phyloP scores from a whole-genome alignment of 2,329 filamentous ascomycete genomes.

The Aureobasidium sp. region DNA sequence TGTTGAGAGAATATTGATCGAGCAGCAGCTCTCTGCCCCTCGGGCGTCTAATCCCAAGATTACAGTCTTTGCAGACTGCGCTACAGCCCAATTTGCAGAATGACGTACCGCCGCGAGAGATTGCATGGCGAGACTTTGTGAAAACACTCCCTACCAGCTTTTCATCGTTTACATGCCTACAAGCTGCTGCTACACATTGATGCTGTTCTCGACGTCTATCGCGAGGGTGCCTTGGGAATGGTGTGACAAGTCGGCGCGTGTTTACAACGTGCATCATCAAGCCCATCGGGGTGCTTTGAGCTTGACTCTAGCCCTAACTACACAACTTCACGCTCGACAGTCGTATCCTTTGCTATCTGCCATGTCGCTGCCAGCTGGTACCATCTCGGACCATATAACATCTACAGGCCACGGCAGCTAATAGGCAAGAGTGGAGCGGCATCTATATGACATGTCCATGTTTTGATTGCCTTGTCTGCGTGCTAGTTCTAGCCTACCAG shows the following conservation, averaged over 20 bases:
- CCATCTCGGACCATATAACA: neutral
- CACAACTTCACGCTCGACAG: neutral
- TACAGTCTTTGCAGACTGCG: neutral
- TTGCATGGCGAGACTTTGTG: constrained; percentile 1
- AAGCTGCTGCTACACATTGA: neutral
- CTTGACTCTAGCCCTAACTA: neutral
- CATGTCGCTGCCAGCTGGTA: neutral
- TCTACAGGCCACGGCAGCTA: neutral
- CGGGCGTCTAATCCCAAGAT: constrained; percentile 7
- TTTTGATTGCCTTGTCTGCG: neutral
- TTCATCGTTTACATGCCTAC: neutral
- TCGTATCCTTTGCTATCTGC: neutral
- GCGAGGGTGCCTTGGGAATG: neutral
- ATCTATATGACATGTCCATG: neutral
- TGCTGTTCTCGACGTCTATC: neutral
- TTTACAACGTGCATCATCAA: neutral
- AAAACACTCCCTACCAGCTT: neutral
- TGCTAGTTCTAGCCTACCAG: neutral
- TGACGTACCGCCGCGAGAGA: neutral
- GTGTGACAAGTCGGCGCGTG: neutral
- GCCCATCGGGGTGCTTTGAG: neutral
- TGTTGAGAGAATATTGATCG: neutral
- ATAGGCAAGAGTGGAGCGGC: neutral
- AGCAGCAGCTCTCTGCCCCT: neutral
- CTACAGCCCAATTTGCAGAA: constrained; percentile 5